A percentile compares a stretch with the other conserved stretches of the same genome.
phyloP scores from a whole-genome alignment of 441 rosid genomes.

The Pelargonium australe region DNA sequence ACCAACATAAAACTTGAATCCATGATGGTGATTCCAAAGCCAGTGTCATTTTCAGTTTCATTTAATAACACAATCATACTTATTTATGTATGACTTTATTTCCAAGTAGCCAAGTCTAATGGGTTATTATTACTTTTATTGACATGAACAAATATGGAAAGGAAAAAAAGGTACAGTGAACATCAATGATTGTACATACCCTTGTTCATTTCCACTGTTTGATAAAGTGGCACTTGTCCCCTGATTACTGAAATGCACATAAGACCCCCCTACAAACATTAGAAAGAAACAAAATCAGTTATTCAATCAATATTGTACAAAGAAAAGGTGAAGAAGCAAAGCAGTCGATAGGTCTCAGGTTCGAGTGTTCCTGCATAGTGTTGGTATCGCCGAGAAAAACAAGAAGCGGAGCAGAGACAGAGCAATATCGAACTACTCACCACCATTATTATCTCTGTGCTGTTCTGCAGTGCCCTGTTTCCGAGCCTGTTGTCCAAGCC shows the following conservation, averaged over 20 bases:
- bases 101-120: neutral
- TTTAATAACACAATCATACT: too few relatives aligned
- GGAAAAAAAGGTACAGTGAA: neutral
- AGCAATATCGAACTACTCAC: conserved; percentile 19
- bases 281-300: neutral
- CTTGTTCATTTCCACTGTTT: conserved; percentile 29
- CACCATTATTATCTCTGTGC: conserved; percentile 31
- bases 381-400: too few relatives aligned
- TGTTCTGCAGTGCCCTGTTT: conserved; percentile 37
- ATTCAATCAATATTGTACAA: neutral
- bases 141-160: neutral
- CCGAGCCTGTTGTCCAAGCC: conserved; percentile 59
- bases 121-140: neutral
- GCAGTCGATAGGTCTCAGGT: too few relatives aligned
- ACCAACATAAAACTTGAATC: too few relatives aligned
- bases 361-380: too few relatives aligned
- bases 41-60: too few relatives aligned
- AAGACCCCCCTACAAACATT: conserved; percentile 37
- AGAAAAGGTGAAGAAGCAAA: too few relatives aligned
- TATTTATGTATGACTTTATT: too few relatives aligned
- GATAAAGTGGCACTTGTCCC: conserved; percentile 33
- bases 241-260: conserved; percentile 41
- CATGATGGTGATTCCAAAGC: too few relatives aligned
- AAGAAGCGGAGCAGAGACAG: too few relatives aligned
- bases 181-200: conserved; percentile 27